Conservation (phyloP, 1,284 basidiomycete species). For the Melampsora americana region DNA sequence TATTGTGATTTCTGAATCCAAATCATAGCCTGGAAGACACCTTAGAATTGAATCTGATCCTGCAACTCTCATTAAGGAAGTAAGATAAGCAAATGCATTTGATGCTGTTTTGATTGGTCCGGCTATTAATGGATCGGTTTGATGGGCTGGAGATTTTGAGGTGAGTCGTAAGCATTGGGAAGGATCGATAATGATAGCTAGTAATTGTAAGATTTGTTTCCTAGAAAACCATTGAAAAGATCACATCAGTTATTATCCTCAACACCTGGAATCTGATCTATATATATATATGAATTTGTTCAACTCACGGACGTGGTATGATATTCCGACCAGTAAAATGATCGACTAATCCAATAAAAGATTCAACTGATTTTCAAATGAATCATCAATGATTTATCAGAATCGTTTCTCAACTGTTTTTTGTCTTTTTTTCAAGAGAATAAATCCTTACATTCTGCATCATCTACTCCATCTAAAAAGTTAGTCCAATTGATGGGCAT, state of each 20-base stretch:
- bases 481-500: background rate
- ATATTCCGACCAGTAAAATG: constrained; percentile 26
- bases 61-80: constrained; percentile 13
- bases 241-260: background rate
- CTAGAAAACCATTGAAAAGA: background rate
- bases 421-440: too few relatives aligned
- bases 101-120: constrained; percentile 12
- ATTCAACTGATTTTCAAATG: constrained; percentile 9
- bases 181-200: constrained; percentile 16
- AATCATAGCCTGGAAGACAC: constrained; percentile 25
- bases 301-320: constrained; percentile 11
- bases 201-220: constrained; percentile 25
- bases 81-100: constrained; percentile 17
- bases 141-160: background rate
- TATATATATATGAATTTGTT: background rate
- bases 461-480: background rate
- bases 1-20: constrained; percentile 2
- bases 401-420: too few relatives aligned
- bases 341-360: constrained; percentile 25
- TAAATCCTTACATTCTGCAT: background rate
- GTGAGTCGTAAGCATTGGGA: background rate
- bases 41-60: constrained; percentile 14
- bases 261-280: background rate
- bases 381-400: background rate
- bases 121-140: background rate